Evolutionary conservation across 306 rosid genomes (phyloP).

Genomic region (Albizia julibrissin): DNA sequence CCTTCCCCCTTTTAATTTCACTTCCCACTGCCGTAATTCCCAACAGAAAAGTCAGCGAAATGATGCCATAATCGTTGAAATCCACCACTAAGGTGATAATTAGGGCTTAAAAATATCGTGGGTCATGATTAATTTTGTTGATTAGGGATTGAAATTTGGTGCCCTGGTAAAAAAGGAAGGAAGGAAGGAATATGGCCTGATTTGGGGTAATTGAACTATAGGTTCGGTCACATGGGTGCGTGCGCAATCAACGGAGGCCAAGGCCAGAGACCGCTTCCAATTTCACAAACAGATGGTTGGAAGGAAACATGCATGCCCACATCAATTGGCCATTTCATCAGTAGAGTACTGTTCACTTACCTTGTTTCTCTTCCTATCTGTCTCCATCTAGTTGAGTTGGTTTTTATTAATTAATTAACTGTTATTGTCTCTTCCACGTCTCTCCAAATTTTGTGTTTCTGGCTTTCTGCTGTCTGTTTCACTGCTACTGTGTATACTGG

Average conservation of each 20-base stretch:
- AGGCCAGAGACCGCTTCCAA: constrained; percentile 42
- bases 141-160: background rate
- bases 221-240: constrained; percentile 42
- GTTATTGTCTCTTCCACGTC: constrained; percentile 35
- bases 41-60: background rate
- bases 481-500: background rate
- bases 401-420: constrained; percentile 33
- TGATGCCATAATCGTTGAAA: background rate
- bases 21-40: background rate
- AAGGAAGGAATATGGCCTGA: background rate
- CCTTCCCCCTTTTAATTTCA: background rate
- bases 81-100: background rate
- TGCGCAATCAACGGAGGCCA: constrained; percentile 51
- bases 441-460: constrained; percentile 16
- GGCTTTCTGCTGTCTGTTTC: constrained; percentile 8
- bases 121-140: constrained; percentile 4
- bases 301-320: constrained; percentile 53
- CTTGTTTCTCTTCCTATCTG: constrained; percentile 28
- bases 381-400: constrained; percentile 61
- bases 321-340: constrained; percentile 14
- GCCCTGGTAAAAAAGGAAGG: constrained; percentile 14
- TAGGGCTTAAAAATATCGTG: background rate
- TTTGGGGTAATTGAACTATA: background rate
- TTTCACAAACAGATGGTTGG: constrained; percentile 67
- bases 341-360: constrained; percentile 11